Conservation (phyloP, 768 basidiomycete genomes). For the Porphyrellus cyaneotinctus region DNA sequence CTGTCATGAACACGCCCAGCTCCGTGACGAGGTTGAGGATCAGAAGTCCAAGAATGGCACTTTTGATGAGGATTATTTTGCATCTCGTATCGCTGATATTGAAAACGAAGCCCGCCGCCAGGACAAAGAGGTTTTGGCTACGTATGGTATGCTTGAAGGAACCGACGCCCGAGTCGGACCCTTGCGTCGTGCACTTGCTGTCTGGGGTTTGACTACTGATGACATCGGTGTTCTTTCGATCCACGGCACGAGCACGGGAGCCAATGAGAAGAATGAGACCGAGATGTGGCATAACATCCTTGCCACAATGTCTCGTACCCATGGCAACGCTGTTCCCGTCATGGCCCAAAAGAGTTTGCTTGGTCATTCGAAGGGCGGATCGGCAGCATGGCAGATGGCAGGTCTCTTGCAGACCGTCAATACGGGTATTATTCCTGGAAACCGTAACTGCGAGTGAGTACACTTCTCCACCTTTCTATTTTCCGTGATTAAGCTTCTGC, state of each 20-base stretch:
- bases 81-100: constrained; percentile 74
- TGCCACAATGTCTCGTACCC: constrained; percentile 79
- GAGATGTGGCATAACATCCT: constrained; percentile 96
- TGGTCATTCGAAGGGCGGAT: constrained; percentile 97
- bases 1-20: constrained; percentile 77
- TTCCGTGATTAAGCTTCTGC: neutral
- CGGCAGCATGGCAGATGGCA: constrained; percentile 97
- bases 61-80: constrained; percentile 65
- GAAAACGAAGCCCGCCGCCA: constrained; percentile 89
- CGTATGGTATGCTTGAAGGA: constrained; percentile 94
- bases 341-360: constrained; percentile 97
- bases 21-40: constrained; percentile 72
- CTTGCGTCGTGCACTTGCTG: constrained; percentile 90
- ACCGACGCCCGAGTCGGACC: constrained; percentile 82
- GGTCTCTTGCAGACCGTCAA: constrained; percentile 84
- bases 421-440: constrained; percentile 88
- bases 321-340: constrained; percentile 95
- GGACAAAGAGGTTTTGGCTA: constrained; percentile 88
- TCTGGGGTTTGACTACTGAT: constrained; percentile 93
- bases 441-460: constrained; percentile 90
- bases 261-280: constrained; percentile 97
- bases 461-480: neutral
- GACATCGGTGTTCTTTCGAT: constrained; percentile 89
- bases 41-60: constrained; percentile 50
- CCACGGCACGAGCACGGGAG: constrained; percentile 83